Base-by-base conservation (phyloP, 108 stramenopile species). In the Fistulifera pelliculosa region DNA sequence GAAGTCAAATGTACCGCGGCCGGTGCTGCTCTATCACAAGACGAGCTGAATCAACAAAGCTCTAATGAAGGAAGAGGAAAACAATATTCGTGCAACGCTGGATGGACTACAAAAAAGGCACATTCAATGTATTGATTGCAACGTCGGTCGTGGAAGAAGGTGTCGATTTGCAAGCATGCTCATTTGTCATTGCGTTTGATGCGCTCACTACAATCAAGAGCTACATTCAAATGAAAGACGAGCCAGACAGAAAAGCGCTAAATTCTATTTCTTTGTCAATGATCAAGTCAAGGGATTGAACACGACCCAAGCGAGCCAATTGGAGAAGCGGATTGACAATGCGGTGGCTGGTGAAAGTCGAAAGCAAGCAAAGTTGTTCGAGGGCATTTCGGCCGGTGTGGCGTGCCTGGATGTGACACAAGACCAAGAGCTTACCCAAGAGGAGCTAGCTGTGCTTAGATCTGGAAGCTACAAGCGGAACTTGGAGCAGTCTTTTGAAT, bases 201-300 rank as follows among this genome's bases (percentile, higher is more conserved):
- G 38, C 57, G 5, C 28, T 78, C n/a, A 71, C 45, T 22, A 69
- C 42, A 14, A 54, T 60, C 41, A 75, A 83, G 51, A 70, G 67
- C 19, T 83, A 76, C 62, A 70, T 83, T 26, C 81, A 83, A 62
- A 83, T 83, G 81, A 83, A 83, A 63, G 81, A 0, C 52, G 80
- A 43, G 80, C 80, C 8, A 55, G 80, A 43, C 66, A 70, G 40
- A 54, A 70, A 49, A 35, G 67, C 61, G 76, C 80, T 2, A 72
- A 66, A 43, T 82, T 82, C 50, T 77, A 64, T 39, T 64, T 77
- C 6, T 75, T 82, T 42, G 39, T 61, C 19, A 64, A 82, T 43
- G 43, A 63, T 27, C 25, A 41, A 15, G 43, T 47, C 27, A 45
- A 14, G 3, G 31, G 31, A 6, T 35, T 35, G 31, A 35, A 35